phyloP scores from a whole-genome alignment of 768 basidiomycete species.

The Podaxis sp. region DNA sequence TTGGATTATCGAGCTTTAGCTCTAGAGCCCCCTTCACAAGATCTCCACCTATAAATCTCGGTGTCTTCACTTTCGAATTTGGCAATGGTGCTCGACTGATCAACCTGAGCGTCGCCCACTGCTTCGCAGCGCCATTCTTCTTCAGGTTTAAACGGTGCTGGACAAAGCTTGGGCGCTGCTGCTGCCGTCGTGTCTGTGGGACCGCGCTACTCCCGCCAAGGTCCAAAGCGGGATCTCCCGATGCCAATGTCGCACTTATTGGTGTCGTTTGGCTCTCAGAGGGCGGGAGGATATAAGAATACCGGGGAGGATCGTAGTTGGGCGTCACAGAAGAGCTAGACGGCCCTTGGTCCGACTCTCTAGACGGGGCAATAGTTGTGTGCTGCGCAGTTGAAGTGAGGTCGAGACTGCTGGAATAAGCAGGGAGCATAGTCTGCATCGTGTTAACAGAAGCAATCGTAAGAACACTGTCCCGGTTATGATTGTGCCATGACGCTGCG shows the following conservation, averaged over 20 bases:
- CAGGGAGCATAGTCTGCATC: background rate
- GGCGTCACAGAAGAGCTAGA: background rate
- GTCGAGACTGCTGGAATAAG: background rate
- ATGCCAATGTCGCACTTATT: background rate
- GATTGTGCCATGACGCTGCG: background rate
- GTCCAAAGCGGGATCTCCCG: background rate
- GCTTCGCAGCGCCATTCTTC: constrained; percentile 6
- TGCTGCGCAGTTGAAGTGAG: background rate
- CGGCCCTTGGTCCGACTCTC: background rate
- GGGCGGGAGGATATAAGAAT: background rate
- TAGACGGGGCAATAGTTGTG: background rate
- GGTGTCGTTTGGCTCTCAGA: background rate
- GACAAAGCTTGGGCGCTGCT: background rate
- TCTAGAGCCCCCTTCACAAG: constrained; percentile 18
- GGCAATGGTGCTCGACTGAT: constrained; percentile 17
- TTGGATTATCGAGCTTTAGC: constrained; percentile 19
- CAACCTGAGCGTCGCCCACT: constrained; percentile 21
- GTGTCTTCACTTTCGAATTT: constrained; percentile 10
- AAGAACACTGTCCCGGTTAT: background rate
- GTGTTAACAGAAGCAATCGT: background rate
- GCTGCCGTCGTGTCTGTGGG: background rate
- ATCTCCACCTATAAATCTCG: constrained; percentile 24
- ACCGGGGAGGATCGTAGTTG: background rate
- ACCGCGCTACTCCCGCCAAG: background rate
- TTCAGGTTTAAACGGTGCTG: background rate